phyloP scores from a whole-genome alignment of 2,329 filamentous ascomycete species.

The Aspergillus pseudonomiae region DNA sequence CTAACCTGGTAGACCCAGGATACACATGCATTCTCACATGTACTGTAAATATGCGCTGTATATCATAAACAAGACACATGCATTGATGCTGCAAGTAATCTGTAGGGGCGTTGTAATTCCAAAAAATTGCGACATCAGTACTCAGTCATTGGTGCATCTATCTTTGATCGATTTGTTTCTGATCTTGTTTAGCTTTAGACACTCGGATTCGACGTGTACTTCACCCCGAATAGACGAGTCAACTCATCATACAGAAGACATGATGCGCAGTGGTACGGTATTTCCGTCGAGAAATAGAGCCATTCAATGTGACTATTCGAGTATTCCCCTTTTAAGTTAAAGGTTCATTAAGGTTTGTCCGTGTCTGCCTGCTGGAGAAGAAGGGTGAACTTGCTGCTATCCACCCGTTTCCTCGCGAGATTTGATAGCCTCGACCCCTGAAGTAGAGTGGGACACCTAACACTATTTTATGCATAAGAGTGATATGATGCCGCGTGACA shows the following conservation, averaged over 20 bases:
- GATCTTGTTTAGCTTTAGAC: neutral
- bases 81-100: neutral
- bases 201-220: slow-evolving; percentile 1
- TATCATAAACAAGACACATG: neutral
- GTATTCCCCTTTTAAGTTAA: neutral
- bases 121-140: neutral
- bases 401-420: neutral
- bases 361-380: neutral
- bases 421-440: neutral
- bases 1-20: neutral
- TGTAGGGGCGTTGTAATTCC: neutral
- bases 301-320: neutral
- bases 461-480: neutral
- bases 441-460: neutral
- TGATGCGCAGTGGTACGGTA: neutral
- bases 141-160: neutral
- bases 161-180: neutral
- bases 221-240: neutral
- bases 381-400: neutral
- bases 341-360: neutral
- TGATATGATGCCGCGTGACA: neutral
- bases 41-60: neutral
- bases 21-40: neutral
- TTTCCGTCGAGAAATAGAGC: neutral
- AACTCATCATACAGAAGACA: neutral